phyloP scores from a whole-genome alignment of 2,329 filamentous ascomycete species.

The Xylariaceae sp. region DNA sequence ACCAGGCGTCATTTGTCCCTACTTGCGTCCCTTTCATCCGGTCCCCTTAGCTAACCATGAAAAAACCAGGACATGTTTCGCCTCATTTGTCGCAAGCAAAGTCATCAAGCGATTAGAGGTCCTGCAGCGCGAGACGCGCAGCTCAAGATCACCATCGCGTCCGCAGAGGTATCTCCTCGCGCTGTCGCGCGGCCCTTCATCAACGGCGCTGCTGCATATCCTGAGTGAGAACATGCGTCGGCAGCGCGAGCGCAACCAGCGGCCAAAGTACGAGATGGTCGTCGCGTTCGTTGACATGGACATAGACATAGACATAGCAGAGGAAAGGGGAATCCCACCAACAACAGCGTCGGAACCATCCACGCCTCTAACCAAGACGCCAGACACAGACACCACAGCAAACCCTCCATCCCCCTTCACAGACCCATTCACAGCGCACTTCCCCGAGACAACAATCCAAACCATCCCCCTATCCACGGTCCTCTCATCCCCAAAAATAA shows the following conservation, averaged over 20 bases:
- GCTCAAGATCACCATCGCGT: conserved; percentile 30
- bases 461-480: conserved; percentile 54
- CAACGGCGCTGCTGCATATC: conserved; percentile 70
- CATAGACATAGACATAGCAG: not conserved
- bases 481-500: conserved; percentile 36
- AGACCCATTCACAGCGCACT: conserved; percentile 40
- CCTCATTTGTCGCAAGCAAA: conserved; percentile 72
- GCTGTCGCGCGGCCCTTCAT: conserved; percentile 79
- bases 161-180: conserved; percentile 64
- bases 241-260: conserved; percentile 58
- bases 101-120: conserved; percentile 65
- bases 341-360: not conserved
- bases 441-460: conserved; percentile 63
- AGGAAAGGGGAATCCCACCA: not conserved
- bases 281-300: conserved; percentile 38
- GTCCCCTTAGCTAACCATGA: not conserved
- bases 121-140: conserved; percentile 47
- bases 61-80: conserved; percentile 65
- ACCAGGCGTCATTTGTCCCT: too few species aligned
- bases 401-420: too few species aligned
- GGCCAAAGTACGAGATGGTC: conserved; percentile 56
- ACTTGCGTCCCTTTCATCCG: too few species aligned
- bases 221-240: conserved; percentile 65
- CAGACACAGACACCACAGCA: not conserved
- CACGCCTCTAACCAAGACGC: not conserved